Percentiles rank a stretch among this genome's conserved stretches.
Conservation (phyloP, 768 basidiomycete genomes). For the Piloderma croceum region DNA sequence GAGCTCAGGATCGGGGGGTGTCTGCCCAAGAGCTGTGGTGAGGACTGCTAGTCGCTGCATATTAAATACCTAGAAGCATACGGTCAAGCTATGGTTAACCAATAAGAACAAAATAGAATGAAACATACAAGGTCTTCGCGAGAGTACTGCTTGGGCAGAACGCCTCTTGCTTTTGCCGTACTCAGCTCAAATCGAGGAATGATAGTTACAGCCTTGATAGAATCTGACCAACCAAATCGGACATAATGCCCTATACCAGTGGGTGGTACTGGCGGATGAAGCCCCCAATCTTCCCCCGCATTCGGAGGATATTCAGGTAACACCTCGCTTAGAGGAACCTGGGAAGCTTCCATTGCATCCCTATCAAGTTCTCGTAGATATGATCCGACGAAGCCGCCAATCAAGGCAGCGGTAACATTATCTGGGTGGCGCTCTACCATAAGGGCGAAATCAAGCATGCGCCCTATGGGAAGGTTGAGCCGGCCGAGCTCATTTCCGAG, state of each 20-base stretch:
- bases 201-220: constrained; percentile 88
- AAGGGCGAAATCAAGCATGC: constrained; percentile 90
- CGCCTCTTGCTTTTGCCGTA: constrained; percentile 89
- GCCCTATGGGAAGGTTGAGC: constrained; percentile 58
- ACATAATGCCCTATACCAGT: constrained; percentile 91
- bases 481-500: constrained; percentile 80
- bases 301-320: constrained; percentile 93
- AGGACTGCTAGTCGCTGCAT: constrained; percentile 93
- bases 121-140: constrained; percentile 81
- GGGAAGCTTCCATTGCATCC: constrained; percentile 74
- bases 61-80: constrained; percentile 83
- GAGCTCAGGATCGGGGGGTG: constrained; percentile 90
- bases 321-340: constrained; percentile 92
- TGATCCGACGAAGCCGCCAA: constrained; percentile 95
- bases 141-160: constrained; percentile 79
- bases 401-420: constrained; percentile 95
- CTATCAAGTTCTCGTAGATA: constrained; percentile 88
- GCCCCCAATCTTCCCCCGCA: constrained; percentile 88
- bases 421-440: constrained; percentile 99
- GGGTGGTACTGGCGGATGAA: constrained; percentile 83
- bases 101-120: constrained; percentile 3
- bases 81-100: constrained; percentile 1
- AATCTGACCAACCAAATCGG: constrained; percentile 77
- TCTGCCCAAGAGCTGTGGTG: constrained; percentile 85
- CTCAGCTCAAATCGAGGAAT: constrained; percentile 94